Base-by-base conservation (phyloP, 306 rosid species). In the Vigna radiata region DNA sequence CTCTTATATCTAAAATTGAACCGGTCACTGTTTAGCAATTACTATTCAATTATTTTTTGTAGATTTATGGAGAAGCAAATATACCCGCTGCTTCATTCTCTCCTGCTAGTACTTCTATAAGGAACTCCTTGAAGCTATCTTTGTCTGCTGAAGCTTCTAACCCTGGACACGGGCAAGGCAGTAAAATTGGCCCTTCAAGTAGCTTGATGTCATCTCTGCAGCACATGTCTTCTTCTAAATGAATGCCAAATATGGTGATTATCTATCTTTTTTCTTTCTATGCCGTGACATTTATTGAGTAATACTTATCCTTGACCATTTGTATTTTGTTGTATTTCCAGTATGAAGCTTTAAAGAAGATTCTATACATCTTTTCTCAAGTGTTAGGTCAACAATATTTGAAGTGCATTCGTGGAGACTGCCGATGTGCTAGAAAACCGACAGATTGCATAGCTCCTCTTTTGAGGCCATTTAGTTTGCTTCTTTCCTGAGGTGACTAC, bases 161-260 rank as follows among this genome's bases (percentile, higher is more conserved):
- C 76, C 79, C 81, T 61, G 81, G 82, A 76, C 90, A 82, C 47
- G 92, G 86, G 77, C 91, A 85, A 73, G 88, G 86, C 44, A 86
- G 83, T 76, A 88, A 81, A 89, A 70, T 88, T 76, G 93, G 95
- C 58, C 91, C 92, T 78, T 95, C 98, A 49, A 86, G 93, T 79
- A 90, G 96, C 89, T 92, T 97, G 96, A 92, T 90, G 81, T 90
- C 96, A 62, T 95, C 97, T 44, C 81, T 92, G 80, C 97, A 89
- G 73, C 88, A 86, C 81, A 88, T 85, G 19, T 82, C 96, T 75
- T 92, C 97, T 83, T 89, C 93, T 63, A 95, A 95, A 85, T 95
- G 85, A 92, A 78, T 89, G 87, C 79, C 79, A 61, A 48, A 18
- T 63, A 54, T 62, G 96, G 96, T 95, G 83, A 69, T 79, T 63